These are phyloP conservation scores for Pleurotus citrinopileatus DNA, from an alignment of 768 basidiomycete species.

Conservation along the genomic window DNA sequence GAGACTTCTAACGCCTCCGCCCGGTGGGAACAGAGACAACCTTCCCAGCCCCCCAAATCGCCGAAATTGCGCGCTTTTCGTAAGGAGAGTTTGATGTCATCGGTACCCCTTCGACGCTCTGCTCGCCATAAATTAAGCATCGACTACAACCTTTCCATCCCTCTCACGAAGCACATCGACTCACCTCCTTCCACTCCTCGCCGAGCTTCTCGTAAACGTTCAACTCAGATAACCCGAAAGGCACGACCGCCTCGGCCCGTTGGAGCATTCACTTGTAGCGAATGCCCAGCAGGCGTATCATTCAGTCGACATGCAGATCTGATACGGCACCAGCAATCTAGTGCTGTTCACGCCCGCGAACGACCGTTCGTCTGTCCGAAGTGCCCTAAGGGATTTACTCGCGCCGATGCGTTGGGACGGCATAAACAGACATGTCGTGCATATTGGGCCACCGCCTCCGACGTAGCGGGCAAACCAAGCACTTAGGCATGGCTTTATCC, in stretches of 20 bases:
- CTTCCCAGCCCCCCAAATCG: not conserved
- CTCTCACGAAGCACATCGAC: not conserved
- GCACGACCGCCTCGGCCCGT: not conserved
- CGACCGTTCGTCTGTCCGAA: not conserved
- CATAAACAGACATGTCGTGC: not conserved
- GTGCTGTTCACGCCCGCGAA: not conserved
- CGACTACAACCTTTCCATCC: not conserved
- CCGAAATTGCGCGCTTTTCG: not conserved
- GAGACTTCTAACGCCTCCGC: too few species aligned
- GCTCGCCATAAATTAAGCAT: not conserved
- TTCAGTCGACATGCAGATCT: conserved; percentile 1
- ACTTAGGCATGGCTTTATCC: too few species aligned
- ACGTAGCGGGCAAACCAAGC: too few species aligned
- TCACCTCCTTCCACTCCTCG: not conserved
- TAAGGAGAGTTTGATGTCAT: not conserved
- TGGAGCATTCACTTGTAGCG: not conserved
- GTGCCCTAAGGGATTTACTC: not conserved
- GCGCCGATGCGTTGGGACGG: not conserved
- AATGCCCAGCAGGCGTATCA: not conserved
- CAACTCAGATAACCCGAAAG: too few species aligned
- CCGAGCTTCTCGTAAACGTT: too few species aligned
- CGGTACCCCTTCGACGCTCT: not conserved
- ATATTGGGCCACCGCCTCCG: too few species aligned
- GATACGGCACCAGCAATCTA: not conserved
- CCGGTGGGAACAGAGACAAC: not conserved